phyloP scores from a whole-genome alignment of 1,284 basidiomycete species.

The Cutaneotrichosporon cyanovorans region DNA sequence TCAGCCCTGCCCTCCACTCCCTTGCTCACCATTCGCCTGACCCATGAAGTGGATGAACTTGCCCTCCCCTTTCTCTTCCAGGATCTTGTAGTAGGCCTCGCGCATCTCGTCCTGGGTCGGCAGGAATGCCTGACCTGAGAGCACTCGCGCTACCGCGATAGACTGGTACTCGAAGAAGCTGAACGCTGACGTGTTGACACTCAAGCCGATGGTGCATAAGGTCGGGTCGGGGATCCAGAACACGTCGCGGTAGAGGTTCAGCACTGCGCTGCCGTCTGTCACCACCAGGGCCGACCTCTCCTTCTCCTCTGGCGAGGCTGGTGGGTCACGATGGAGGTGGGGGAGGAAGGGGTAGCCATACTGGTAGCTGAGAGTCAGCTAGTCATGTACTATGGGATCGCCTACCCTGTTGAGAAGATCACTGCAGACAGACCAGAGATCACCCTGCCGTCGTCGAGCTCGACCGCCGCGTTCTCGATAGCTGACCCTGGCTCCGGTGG shows the following conservation, averaged over 20 bases:
- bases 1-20: too few relatives aligned
- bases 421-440: slow-evolving; percentile 46
- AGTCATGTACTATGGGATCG: neutral
- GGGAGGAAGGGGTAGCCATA: slow-evolving; percentile 52
- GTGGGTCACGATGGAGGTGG: slow-evolving; percentile 44
- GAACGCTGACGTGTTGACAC: slow-evolving; percentile 31
- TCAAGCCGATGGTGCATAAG: slow-evolving; percentile 43
- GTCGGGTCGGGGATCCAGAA: slow-evolving; percentile 53
- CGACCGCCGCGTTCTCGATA: slow-evolving; percentile 40
- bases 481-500: slow-evolving; percentile 11
- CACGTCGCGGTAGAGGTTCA: slow-evolving; percentile 49
- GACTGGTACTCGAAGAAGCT: slow-evolving; percentile 35
- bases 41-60: slow-evolving; percentile 29
- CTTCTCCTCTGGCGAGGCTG: neutral
- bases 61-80: slow-evolving; percentile 18
- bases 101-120: slow-evolving; percentile 13
- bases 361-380: slow-evolving; percentile 28
- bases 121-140: slow-evolving; percentile 21
- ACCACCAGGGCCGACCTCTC: slow-evolving; percentile 33
- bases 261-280: slow-evolving; percentile 50
- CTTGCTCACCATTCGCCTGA: slow-evolving; percentile 10
- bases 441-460: slow-evolving; percentile 47
- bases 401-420: slow-evolving; percentile 50
- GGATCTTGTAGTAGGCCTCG: slow-evolving; percentile 13
- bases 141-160: slow-evolving; percentile 27